Percentiles rank a stretch among this genome's conserved stretches.
Conservation (phyloP, 2,329 filamentous ascomycete species). For the Phialocephala sp. region DNA sequence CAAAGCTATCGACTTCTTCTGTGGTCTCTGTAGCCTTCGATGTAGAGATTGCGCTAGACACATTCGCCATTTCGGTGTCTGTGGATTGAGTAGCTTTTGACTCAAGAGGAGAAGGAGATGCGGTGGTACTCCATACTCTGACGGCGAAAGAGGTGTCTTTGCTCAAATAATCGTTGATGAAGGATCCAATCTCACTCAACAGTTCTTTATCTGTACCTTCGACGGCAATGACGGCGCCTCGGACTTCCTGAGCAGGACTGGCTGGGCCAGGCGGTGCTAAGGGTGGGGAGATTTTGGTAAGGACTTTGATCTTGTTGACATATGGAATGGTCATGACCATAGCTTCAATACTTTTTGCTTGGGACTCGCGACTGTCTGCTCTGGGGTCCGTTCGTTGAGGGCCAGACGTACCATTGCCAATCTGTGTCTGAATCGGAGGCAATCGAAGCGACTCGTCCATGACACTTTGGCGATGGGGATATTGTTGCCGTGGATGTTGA, state of each 20-base stretch:
- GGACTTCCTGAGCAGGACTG: constrained; percentile 49
- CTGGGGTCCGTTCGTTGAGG: constrained; percentile 45
- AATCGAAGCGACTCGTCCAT: constrained; percentile 44
- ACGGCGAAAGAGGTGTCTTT: constrained; percentile 39
- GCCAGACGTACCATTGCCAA: constrained; percentile 44
- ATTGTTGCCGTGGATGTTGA: constrained; percentile 35
- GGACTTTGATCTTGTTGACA: constrained; percentile 75
- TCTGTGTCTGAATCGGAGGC: constrained; percentile 43
- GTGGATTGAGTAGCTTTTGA: background rate
- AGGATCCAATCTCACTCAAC: constrained; percentile 62
- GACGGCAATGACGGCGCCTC: constrained; percentile 83
- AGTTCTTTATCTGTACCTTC: constrained; percentile 71
- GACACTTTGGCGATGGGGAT: constrained; percentile 33
- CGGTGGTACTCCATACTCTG: constrained; percentile 35
- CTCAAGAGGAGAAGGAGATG: constrained; percentile 5
- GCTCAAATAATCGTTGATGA: constrained; percentile 53
- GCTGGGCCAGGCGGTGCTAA: constrained; percentile 50
- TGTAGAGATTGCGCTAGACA: background rate
- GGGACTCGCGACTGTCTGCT: constrained; percentile 43
- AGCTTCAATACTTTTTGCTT: constrained; percentile 61
- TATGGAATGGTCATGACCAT: constrained; percentile 79
- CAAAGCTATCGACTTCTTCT: constrained; percentile 49
- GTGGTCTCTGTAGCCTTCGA: background rate
- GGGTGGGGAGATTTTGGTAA: constrained; percentile 77
- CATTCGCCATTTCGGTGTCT: constrained; percentile 33